Evolutionary conservation across 2,329 filamentous ascomycete species (phyloP), one percentile per base, ranked within the genome.

Genomic region (Cladorrhinum sp.): DNA sequence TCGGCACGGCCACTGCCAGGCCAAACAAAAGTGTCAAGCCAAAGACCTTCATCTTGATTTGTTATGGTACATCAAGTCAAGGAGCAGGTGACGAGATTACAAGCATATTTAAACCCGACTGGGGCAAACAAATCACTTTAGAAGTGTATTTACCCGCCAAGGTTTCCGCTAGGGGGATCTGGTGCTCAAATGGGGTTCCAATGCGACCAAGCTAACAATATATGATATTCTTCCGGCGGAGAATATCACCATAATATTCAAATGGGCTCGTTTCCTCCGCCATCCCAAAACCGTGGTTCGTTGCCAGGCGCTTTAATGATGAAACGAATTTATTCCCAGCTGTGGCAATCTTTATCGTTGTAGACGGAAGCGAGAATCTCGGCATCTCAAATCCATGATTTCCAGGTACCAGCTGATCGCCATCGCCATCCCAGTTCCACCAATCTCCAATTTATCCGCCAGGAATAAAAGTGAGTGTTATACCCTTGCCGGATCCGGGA

Each of bases 11-110:
- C 16, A 63, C 13, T 13, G 51, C 36, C 3, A 65, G 29, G 8
- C 55, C 59, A 2, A 63, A 9, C 13, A 64, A 51, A 2, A 57
- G 52, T 8, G 58, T n/a, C 1, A 64, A 10, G 1, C 58, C 23
- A 1, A 60, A 24, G 10, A 64, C 22, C 41, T 62, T 66, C 66
- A 67, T 67, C 12, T 12, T 61, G 63, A 2, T 45, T 18, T 13
- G 41, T 16, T 22, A 7, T 18, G 20, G 6, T 3, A 36, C 29
- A 52, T 20, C 23, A 48, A 25, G 32, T n/a, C 10, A 24, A 23
- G 32, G 38, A 12, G n/a, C n/a, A n/a, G n/a, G n/a, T 18, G 10
- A 3, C 18, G 8, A 57, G 32, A 10, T n/a, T 45, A 1, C 29
- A 63, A 38, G 16, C 7, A 23, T n/a, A 53, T 20, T 53, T 10